Base-by-base conservation (phyloP, 345 rosid genomes). In the Boechera stricta region DNA sequence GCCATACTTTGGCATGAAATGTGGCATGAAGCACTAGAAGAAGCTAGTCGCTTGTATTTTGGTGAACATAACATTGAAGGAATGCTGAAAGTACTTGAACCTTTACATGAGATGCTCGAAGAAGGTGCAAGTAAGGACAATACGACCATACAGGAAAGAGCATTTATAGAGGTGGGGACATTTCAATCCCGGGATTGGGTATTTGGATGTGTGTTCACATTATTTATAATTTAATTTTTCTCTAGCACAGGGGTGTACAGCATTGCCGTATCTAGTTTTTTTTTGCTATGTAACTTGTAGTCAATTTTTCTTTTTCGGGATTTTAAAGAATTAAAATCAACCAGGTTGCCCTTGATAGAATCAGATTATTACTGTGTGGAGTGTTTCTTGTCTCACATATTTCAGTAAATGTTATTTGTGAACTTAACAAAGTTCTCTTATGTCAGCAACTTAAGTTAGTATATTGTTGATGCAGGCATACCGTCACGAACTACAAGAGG, bases 1-100 rank as follows among this genome's bases (percentile, higher is more conserved):
- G 94, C 99, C 64, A 95, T 95, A 73, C 99, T 95, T 77, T 95
- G 99, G 99, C 98, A 95, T 81, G 99, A 95, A 77, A 77, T 81
- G 87, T 95, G 99, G 98, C 98, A 95, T 78, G 99, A 95, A 78
- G 96, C 87, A 49, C 74, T 95, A 77, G 99, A 95, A 91, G 99
- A 95, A 87, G 99, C 99, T 58, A 95, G 99, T 79, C 99, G 99
- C 61, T 82, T 95, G 80, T 95, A 85, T 83, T 95, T 92, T 74
- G 98, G 99, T 73, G 99, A 95, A 84, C 97, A 85, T 77, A 95
- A 95, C 82, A 87, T 88, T 80, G 99, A 95, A 84, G 96, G 93
- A 49, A 95, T 95, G 99, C 84, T 95, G 65, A 92, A 95, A 75
- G 97, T 84, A 36, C 85, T 95, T 84, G 99, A 92, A 76, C 99